Conservation (phyloP, 108 stramenopile species). For the Cyclotella sp. region DNA sequence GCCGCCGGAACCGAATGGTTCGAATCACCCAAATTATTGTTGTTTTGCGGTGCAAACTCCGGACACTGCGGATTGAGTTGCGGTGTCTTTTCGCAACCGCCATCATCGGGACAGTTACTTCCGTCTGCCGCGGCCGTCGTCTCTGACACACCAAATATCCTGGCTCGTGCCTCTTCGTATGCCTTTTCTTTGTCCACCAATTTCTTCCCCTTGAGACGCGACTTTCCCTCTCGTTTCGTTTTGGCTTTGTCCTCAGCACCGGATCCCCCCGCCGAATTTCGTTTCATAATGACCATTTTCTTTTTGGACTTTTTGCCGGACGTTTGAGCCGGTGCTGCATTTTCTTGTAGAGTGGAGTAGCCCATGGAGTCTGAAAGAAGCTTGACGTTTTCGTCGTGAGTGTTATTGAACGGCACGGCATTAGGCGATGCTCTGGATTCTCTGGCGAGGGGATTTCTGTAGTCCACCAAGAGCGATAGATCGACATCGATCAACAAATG, state of each 20-base stretch:
- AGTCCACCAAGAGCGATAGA: conserved; percentile 44
- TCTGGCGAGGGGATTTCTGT: conserved; percentile 48
- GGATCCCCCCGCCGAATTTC: conserved; percentile 32
- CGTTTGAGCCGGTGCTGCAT: not conserved
- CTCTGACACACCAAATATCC: conserved; percentile 76
- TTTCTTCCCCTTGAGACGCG: conserved; percentile 47
- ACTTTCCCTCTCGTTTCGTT: conserved; percentile 37
- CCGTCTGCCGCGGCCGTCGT: not conserved
- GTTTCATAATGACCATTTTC: conserved; percentile 65
- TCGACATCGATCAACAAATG: conserved; percentile 57
- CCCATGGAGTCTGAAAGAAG: conserved; percentile 27
- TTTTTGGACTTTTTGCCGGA: conserved; percentile 49
- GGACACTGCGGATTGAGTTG: not conserved
- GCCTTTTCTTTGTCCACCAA: conserved; percentile 87
- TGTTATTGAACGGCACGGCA: not conserved
- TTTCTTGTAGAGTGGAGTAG: conserved; percentile 15
- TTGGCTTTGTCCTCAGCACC: conserved; percentile 26
- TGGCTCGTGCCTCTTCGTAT: conserved; percentile 91
- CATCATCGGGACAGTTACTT: not conserved
- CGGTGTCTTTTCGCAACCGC: not conserved
- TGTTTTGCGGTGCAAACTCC: conserved; percentile 11
- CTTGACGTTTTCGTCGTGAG: conserved; percentile 28
- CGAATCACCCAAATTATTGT: not conserved
- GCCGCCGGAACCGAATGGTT: not conserved
- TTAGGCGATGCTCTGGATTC: conserved; percentile 4